A percentile compares a stretch with the other conserved stretches of the same genome.
Evolutionary conservation across 1,284 basidiomycete genomes (phyloP).

Genomic region (Psilocybe mexicana): DNA sequence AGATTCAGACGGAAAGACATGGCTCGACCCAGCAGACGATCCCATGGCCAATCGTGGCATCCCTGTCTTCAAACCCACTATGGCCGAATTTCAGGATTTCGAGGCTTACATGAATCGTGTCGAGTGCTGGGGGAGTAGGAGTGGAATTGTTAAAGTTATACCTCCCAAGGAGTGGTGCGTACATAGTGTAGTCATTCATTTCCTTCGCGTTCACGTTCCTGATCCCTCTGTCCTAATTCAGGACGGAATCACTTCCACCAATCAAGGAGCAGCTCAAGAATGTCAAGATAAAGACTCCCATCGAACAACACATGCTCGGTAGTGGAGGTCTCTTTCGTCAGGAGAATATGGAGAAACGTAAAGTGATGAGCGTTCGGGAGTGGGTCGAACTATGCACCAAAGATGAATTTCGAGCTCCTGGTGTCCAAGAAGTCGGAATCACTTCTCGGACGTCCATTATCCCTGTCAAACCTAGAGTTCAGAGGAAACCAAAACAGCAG

Average conservation of each 20-base stretch:
- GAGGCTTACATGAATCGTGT: constrained; percentile 84
- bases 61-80: constrained; percentile 90
- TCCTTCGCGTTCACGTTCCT: constrained; percentile 1
- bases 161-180: constrained; percentile 90
- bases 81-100: constrained; percentile 88
- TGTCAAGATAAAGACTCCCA: constrained; percentile 82
- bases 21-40: constrained; percentile 81
- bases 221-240: constrained; percentile 29
- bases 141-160: constrained; percentile 93
- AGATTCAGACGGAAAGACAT: constrained; percentile 56
- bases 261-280: constrained; percentile 66
- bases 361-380: constrained; percentile 79
- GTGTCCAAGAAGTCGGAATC: constrained; percentile 66
- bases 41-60: constrained; percentile 85
- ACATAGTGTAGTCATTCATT: neutral
- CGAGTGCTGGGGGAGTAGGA: constrained; percentile 84
- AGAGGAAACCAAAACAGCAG: constrained; percentile 36
- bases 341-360: constrained; percentile 88
- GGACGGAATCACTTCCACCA: constrained; percentile 72
- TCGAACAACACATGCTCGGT: constrained; percentile 91
- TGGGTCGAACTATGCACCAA: constrained; percentile 83
- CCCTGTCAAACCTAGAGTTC: constrained; percentile 31
- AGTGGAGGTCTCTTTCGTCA: constrained; percentile 86
- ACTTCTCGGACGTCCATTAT: constrained; percentile 44
- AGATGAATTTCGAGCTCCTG: constrained; percentile 67